phyloP scores from a whole-genome alignment of 352 stramenopile species.

The Phytophthora capsici region DNA sequence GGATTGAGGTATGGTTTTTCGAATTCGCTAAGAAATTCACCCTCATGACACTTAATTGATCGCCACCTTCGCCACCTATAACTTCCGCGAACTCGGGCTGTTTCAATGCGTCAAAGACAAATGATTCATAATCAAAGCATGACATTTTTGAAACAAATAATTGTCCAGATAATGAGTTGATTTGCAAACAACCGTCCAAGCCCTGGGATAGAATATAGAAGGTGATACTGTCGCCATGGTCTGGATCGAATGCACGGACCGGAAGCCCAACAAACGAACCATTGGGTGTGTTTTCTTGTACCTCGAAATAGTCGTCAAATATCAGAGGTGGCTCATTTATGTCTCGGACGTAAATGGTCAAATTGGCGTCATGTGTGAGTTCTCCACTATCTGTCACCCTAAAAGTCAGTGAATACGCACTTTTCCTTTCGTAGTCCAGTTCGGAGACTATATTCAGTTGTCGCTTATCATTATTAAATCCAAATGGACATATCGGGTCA shows the following conservation, averaged over 20 bases:
- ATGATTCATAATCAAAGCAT: constrained; percentile 63
- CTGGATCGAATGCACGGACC: constrained; percentile 26
- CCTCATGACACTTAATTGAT: constrained; percentile 16
- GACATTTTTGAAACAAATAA: constrained; percentile 38
- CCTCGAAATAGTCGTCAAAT: constrained; percentile 15
- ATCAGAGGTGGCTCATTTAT: constrained; percentile 59
- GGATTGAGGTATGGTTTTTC: constrained; percentile 3
- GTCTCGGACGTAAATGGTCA: constrained; percentile 51
- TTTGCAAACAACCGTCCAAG: constrained; percentile 42
- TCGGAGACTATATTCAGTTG: constrained; percentile 4
- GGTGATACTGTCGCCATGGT: constrained; percentile 17
- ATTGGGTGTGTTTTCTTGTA: constrained; percentile 44
- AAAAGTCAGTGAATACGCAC: constrained; percentile 29
- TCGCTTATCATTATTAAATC: background rate
- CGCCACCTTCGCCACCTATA: background rate
- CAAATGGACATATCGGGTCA: constrained; percentile 18
- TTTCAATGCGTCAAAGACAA: constrained; percentile 36
- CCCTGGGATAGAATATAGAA: constrained; percentile 46
- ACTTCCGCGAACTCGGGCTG: background rate
- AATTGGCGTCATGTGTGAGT: constrained; percentile 28
- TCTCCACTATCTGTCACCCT: constrained; percentile 37
- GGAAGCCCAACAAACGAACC: constrained; percentile 25
- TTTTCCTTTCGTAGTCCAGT: constrained; percentile 34
- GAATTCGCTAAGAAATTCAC: constrained; percentile 17
- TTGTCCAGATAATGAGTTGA: constrained; percentile 45